Base-by-base conservation (phyloP, 768 basidiomycete genomes). In the Suillus weaverae region DNA sequence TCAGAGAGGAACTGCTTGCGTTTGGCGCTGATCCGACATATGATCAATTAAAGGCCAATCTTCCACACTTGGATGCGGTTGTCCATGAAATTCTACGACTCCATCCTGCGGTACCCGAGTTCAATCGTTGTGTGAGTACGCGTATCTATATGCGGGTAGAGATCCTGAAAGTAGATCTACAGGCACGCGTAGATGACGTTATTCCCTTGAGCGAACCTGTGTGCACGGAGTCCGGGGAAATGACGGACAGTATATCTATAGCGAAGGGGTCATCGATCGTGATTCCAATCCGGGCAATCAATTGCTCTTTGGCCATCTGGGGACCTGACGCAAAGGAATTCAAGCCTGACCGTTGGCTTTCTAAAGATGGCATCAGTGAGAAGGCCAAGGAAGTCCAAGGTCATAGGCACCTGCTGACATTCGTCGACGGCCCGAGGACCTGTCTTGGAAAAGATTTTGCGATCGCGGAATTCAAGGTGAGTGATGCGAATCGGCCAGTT, bases 381-480 rank as follows among this genome's bases (percentile, higher is more conserved):
- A 64, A 69, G 36, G 79, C 77, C 8, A 71, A 77, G 43, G 78
- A 78, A 43, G 68, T 80, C 39, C 76, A 76, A 48, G 78, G 79
- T 5, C 75, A 78, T 56, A 70, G 73, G n/a, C 82, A 84, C 44
- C 61, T 83, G 1, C 71, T 81, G 62, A 81, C 80, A 0, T 84
- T 84, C 64, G 67, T 76, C 8, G 82, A 84, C 62, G 83, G 83
- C 1, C 79, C 80, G 8, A 72, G 82, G 46, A 76, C 73, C 13
- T 84, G 83, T 67, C 72, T 83, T 14, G 83, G 83, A 18, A 79
- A 77, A 51, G 71, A 69, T 14, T 83, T 84, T 63, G 81, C 81
- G 5, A 60, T 81, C 14, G 72, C 77, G 0, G 77, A 81, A 64
- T 71, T 81, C 66, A 83, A 81, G 77, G 81, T 81, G 20, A 16